phyloP scores from a whole-genome alignment of 75 land plant genomes.

The Larix kaempferi region DNA sequence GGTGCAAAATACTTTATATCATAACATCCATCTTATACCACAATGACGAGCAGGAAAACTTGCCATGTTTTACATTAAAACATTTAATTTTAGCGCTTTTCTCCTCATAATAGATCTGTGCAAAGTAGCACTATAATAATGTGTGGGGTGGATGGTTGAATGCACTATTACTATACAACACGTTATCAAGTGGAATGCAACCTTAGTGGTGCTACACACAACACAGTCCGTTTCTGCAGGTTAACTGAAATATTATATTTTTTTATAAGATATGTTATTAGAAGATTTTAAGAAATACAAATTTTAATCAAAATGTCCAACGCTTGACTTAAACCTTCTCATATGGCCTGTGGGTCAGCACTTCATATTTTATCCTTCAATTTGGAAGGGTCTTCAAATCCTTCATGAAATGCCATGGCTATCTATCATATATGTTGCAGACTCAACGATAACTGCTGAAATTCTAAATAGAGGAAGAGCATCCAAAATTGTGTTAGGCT shows the following conservation, averaged over 20 bases:
- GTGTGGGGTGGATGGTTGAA: neutral
- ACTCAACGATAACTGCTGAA: no score
- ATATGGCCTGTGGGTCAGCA: neutral
- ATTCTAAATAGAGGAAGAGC: no score
- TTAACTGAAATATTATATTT: neutral
- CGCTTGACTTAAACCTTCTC: neutral
- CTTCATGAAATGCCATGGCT: no score
- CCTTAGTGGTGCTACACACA: neutral
- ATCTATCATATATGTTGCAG: no score
- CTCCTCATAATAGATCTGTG: neutral
- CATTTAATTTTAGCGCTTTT: no score
- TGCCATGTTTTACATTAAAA: neutral
- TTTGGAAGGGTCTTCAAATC: no score
- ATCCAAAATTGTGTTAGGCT: no score
- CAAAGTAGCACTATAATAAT: neutral
- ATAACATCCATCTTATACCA: no score
- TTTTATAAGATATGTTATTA: neutral
- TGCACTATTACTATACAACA: neutral
- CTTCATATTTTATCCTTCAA: no score
- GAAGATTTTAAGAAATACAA: neutral
- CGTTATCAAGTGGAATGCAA: neutral
- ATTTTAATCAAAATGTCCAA: neutral
- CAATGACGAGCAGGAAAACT: neutral
- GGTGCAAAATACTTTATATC: no score
- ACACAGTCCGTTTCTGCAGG: neutral